Conservation (phyloP, 164 flowering plant species). For the Aristolochia fimbriata region DNA sequence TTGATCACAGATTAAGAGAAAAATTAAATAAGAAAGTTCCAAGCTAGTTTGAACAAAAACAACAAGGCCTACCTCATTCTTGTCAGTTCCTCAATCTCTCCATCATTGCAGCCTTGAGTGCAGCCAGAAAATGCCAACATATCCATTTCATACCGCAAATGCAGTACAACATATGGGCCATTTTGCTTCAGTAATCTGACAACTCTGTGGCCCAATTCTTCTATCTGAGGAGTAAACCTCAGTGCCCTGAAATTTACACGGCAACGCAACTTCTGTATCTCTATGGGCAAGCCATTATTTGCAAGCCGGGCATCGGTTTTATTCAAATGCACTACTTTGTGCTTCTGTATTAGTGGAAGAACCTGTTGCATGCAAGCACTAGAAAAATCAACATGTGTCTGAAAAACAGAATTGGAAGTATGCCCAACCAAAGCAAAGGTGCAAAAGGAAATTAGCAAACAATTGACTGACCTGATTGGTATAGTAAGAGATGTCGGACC, state of each 20-base stretch:
- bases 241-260: slow-evolving; percentile 75
- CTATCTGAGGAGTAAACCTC: slow-evolving; percentile 77
- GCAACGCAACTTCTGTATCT: slow-evolving; percentile 82
- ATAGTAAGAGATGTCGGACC: slow-evolving; percentile 85
- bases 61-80: slow-evolving; percentile 63
- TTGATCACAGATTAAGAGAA: not conserved
- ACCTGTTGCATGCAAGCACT: slow-evolving; percentile 32
- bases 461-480: slow-evolving; percentile 38
- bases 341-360: slow-evolving; percentile 73
- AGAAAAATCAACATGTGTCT: not conserved
- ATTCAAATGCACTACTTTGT: slow-evolving; percentile 75
- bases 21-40: not conserved
- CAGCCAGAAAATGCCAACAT: slow-evolving; percentile 98
- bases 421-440: not conserved
- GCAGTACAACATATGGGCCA: slow-evolving; percentile 87
- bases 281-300: slow-evolving; percentile 66
- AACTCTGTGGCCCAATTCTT: slow-evolving; percentile 75
- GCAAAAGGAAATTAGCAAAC: not conserved
- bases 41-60: not conserved
- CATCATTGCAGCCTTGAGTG: slow-evolving; percentile 70
- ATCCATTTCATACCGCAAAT: slow-evolving; percentile 98
- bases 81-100: slow-evolving; percentile 82
- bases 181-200: slow-evolving; percentile 53
- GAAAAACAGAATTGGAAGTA: not conserved
- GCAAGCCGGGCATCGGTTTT: slow-evolving; percentile 88